phyloP scores from a whole-genome alignment of 108 stramenopile genomes.

The Pseudonitzschia multiseries region DNA sequence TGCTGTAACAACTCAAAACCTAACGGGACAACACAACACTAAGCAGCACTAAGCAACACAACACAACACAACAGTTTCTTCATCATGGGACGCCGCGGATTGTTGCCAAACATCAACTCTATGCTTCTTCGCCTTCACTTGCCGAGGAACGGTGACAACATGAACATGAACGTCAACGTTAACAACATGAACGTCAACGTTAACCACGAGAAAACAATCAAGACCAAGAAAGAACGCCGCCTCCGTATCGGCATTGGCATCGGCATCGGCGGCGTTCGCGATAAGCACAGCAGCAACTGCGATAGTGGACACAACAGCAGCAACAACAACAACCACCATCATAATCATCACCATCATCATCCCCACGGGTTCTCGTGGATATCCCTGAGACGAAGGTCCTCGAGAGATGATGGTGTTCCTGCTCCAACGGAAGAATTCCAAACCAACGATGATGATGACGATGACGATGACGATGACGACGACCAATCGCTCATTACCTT shows the following conservation, averaged over 20 bases:
- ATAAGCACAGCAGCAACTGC: no score
- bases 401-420: no score
- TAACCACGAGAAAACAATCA: background rate
- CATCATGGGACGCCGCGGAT: conserved; percentile 3
- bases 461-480: background rate
- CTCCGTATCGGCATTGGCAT: no score
- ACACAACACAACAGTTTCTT: no score
- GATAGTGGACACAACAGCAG: no score
- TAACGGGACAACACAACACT: no score
- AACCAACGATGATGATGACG: no score
- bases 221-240: no score
- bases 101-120: background rate
- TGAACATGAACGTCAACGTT: background rate
- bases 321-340: background rate
- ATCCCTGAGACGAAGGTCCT: background rate
- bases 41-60: no score
- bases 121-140: background rate
- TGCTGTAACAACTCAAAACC: no score
- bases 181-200: background rate
- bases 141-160: background rate
- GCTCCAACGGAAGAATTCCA: no score
- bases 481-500: background rate
- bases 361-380: background rate
- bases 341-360: background rate
- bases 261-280: no score